These are phyloP conservation scores for Nitzschia sp. DNA, from an alignment of 108 stramenopile genomes.

Conservation along the genomic window DNA sequence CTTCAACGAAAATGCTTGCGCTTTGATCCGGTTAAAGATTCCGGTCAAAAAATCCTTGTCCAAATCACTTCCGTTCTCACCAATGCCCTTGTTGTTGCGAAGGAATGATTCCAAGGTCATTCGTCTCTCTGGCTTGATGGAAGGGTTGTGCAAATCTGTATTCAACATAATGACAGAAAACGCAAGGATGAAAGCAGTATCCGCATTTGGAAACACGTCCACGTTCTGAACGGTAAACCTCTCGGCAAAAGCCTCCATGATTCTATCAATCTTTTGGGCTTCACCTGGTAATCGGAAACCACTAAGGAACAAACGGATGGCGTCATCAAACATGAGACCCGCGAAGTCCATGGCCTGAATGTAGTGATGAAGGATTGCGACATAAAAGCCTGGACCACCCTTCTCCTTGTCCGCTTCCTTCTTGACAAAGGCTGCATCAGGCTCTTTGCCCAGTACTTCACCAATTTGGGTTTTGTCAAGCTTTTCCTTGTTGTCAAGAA, in stretches of 20 bases:
- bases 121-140: constrained; percentile 85
- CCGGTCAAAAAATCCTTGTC: constrained; percentile 84
- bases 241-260: constrained; percentile 99
- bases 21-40: constrained; percentile 94
- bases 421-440: constrained; percentile 89
- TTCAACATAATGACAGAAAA: constrained; percentile 99
- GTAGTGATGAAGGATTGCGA: constrained; percentile 91
- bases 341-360: constrained; percentile 86
- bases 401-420: constrained; percentile 57
- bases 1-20: constrained; percentile 91
- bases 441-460: constrained; percentile 94
- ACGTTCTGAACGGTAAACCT: constrained; percentile 86
- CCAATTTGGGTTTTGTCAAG: constrained; percentile 99
- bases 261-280: constrained; percentile 99
- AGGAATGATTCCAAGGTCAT: constrained; percentile 96
- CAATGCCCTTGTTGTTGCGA: constrained; percentile 94
- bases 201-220: constrained; percentile 92
- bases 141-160: constrained; percentile 99
- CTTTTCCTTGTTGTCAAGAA: constrained; percentile 82
- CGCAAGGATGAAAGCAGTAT: constrained; percentile 97
- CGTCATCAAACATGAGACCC: constrained; percentile 91
- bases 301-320: constrained; percentile 91
- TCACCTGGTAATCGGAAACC: constrained; percentile 99
- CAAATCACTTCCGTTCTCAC: constrained; percentile 90
- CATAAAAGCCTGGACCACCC: constrained; percentile 86